Evolutionary conservation across 306 rosid genomes (phyloP), one percentile per base, ranked within the genome.

Genomic region (Canavalia ensiformis): DNA sequence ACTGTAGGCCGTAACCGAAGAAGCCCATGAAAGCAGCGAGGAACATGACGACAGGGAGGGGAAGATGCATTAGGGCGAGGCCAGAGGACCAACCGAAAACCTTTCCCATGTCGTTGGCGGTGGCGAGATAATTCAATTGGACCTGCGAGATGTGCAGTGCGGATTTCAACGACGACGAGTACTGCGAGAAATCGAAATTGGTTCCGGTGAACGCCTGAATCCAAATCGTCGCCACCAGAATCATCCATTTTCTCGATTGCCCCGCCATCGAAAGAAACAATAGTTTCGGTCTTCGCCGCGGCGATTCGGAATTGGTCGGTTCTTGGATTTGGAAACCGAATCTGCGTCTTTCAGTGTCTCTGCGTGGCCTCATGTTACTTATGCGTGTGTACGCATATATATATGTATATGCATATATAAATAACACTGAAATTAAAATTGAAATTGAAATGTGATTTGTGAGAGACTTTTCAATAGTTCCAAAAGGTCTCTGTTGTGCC

Each of bases 151-250:
- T 85, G 5, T 84, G 75, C 0, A 95, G 86, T 0, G 90, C 91
- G 2, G 92, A 86, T 85, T 95, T 95, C 83, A 95, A 46, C 8
- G 79, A 18, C n/a, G 99, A 88, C 0, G 99, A 95, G 56, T 95
- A 95, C n/a, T 91, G 93, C 0, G 99, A 93, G 86, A 95, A 95
- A 81, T 95, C 93, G 74, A 95, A 95, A 82, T 95, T 95, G 0
- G 99, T 95, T 7, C 97, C 97, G 0, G 99, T 95, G 77, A 93
- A 95, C 0, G 99, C 93, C 65, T 95, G 99, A 80, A 95, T 88
- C 97, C 99, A 95, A 31, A 95, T 90, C 0, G 97, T 95, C 1
- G 87, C 97, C 30, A 93, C 94, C 7, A 95, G 78, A 68, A 93
- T 88, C 94, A 91, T 86, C 99, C 97, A 95, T 46, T 91, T 95